Base-by-base conservation (phyloP, 1,139 yeast species). In the Meyerozyma carpophila region DNA sequence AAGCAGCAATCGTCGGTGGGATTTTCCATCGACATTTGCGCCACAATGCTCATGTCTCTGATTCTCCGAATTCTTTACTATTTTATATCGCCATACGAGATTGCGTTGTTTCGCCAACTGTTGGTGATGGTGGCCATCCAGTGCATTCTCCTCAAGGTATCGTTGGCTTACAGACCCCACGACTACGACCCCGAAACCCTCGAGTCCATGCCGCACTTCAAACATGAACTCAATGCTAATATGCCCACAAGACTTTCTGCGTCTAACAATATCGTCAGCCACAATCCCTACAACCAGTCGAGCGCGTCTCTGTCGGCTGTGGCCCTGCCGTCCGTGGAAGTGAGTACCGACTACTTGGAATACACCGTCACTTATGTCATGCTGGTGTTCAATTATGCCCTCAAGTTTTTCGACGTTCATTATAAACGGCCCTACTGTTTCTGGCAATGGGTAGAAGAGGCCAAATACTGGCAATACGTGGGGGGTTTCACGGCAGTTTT, bases 1-100 rank as follows among this genome's bases (percentile, higher is more conserved):
- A 68, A 73, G 41, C 76, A 78, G 37, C 70, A 80, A 57, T 75
- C 90, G 1, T 78, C 93, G 2, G 72, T 77, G 29, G 97, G 97
- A 26, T 89, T 89, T 58, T 83, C 94, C 7, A 71, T 89, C 20
- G 97, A 90, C 61, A 85, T 90, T 11, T 90, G 96, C 64, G 93
- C 91, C 13, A 87, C 95, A 9, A 89, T 90, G 96, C 62, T 90
- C 47, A 73, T 88, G 53, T 85, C 96, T 1, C 79, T 89, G 40
- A 78, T 83, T 5, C 65, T 89, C 37, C 73, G 95, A 49, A 81
- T 90, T 18, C 79, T 81, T 44, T 90, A 87, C 66, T 90, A 84
- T 65, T 63, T 83, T 49, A 82, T 89, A 42, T 77, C 83, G 38
- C 96, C 96, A 0, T 90, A 82, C 59, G 96, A 90, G 58, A 62